These are phyloP conservation scores for Aspergillus ustus DNA, from an alignment of 2,329 filamentous ascomycete genomes.

Conservation along the genomic window DNA sequence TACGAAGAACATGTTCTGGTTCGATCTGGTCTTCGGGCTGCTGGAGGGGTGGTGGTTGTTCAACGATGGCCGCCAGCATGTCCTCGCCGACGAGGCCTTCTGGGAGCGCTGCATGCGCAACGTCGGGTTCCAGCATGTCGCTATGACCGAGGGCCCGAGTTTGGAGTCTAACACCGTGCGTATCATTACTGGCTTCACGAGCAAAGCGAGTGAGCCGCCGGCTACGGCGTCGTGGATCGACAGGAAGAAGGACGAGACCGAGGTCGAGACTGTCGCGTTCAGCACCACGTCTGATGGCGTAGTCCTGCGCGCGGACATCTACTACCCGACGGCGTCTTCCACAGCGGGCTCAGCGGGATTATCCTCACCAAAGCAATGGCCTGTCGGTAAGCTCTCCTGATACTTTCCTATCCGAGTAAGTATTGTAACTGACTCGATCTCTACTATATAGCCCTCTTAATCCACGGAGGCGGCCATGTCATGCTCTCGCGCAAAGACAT, in stretches of 20 bases:
- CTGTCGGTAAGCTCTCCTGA: neutral
- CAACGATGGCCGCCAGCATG: constrained; percentile 34
- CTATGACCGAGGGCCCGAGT: neutral
- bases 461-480: constrained; percentile 24
- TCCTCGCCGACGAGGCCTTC: neutral
- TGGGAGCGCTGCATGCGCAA: constrained; percentile 5
- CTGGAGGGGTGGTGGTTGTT: constrained; percentile 49
- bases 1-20: constrained; percentile 27
- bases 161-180: constrained; percentile 3
- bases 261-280: neutral
- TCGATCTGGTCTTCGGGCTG: constrained; percentile 43
- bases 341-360: neutral
- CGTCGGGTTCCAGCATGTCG: constrained; percentile 8
- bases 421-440: neutral
- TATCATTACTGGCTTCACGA: neutral
- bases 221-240: neutral
- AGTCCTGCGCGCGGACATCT: neutral
- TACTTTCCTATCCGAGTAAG: too few relatives aligned
- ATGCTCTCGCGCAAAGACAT: constrained; percentile 20
- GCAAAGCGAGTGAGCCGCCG: neutral
- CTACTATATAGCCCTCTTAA: constrained; percentile 25
- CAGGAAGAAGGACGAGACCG: neutral
- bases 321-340: neutral
- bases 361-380: neutral
- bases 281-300: neutral